Conservation (phyloP, 73 alveolate species). For the Stentor roeselii region DNA sequence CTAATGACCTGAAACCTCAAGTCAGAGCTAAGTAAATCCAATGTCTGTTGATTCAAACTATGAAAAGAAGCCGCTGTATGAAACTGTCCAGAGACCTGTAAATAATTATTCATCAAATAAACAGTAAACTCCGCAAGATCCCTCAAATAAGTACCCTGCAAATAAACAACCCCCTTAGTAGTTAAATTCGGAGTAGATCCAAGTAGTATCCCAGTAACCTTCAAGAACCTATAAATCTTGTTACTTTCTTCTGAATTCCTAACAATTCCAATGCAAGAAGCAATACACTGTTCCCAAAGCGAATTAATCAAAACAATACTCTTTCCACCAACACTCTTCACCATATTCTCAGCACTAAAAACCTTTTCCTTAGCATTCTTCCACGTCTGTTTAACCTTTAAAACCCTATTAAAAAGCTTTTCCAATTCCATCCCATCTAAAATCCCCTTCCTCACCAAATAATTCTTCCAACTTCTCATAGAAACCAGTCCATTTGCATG, state of each 20-base stretch:
- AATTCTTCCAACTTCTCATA: neutral
- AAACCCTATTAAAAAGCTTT: neutral
- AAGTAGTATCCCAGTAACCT: neutral
- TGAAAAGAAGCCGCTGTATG: neutral
- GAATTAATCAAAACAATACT: conserved; percentile 1
- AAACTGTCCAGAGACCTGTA: neutral
- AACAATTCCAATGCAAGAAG: neutral
- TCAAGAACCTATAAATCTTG: neutral
- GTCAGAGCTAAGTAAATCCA: neutral
- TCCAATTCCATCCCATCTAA: neutral
- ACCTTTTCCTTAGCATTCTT: too few species aligned
- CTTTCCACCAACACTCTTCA: too few species aligned
- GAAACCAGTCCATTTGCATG: neutral
- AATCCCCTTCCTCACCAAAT: neutral
- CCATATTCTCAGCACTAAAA: neutral
- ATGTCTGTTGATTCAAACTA: neutral
- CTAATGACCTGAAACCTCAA: neutral
- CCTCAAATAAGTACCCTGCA: conserved; percentile 12
- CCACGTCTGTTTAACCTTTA: neutral
- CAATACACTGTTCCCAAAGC: neutral
- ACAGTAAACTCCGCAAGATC: neutral
- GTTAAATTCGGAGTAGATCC: conserved; percentile 20
- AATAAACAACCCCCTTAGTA: neutral
- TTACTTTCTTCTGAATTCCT: neutral
- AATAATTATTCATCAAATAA: neutral